phyloP scores from a whole-genome alignment of 2,329 filamentous ascomycete species.

The Trichoderma aggressivum region DNA sequence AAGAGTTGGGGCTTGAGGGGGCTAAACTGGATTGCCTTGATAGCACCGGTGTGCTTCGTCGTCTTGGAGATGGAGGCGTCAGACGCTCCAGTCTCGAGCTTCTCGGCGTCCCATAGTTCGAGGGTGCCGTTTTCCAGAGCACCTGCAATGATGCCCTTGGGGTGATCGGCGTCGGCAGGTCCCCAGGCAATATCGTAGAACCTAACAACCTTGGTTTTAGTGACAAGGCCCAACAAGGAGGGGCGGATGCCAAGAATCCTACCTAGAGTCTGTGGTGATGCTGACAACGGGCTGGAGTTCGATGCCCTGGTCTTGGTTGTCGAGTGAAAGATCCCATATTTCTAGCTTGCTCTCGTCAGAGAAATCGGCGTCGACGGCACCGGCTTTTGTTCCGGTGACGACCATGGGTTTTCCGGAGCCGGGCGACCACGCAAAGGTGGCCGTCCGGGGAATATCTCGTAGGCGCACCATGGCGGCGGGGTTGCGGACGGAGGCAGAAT shows the following conservation, averaged over 20 bases:
- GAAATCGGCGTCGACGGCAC: conserved; percentile 94
- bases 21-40: conserved; percentile 97
- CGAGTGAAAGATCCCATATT: conserved; percentile 88
- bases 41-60: conserved; percentile 84
- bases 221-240: not conserved
- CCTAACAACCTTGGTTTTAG: conserved; percentile 45
- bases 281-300: conserved; percentile 84
- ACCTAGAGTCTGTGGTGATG: conserved; percentile 88
- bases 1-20: conserved; percentile 86
- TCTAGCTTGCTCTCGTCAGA: conserved; percentile 96
- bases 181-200: conserved; percentile 98
- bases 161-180: conserved; percentile 71
- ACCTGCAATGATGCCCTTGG: conserved; percentile 87
- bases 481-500: conserved; percentile 26
- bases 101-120: conserved; percentile 86
- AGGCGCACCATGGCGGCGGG: conserved; percentile 78
- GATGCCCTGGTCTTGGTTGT: conserved; percentile 68
- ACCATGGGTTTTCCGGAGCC: conserved; percentile 74
- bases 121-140: conserved; percentile 92
- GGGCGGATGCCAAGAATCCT: conserved; percentile 25
- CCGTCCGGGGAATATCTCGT: conserved; percentile 93
- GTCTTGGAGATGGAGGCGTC: conserved; percentile 84
- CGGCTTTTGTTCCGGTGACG: conserved; percentile 90
- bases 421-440: conserved; percentile 95
- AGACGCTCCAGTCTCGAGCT: conserved; percentile 53